Conservation (phyloP, 495 filamentous ascomycete species). For the Penicillium salamii region DNA sequence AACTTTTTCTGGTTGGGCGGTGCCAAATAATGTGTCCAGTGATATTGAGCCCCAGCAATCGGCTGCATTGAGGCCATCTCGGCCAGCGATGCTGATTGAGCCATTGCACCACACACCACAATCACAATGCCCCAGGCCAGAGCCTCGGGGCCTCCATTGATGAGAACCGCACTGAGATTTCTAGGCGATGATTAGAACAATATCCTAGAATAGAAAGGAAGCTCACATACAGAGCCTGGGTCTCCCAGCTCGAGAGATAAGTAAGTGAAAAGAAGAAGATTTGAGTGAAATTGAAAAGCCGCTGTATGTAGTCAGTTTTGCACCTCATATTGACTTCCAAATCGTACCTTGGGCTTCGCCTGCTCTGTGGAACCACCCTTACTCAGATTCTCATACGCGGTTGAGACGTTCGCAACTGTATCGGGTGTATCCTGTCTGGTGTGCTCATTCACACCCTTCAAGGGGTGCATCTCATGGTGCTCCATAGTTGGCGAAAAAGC, state of each 20-base stretch:
- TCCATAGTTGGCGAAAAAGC: neutral
- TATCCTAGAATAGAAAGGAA: no score
- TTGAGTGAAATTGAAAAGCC: conserved; percentile 21
- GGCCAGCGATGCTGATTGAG: conserved; percentile 25
- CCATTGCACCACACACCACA: conserved; percentile 18
- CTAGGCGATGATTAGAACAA: neutral
- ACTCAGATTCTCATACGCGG: neutral
- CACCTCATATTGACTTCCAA: neutral
- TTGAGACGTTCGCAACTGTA: neutral
- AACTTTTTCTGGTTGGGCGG: conserved; percentile 17
- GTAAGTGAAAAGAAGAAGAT: conserved; percentile 21
- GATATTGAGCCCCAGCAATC: conserved; percentile 30
- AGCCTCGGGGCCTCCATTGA: conserved; percentile 16
- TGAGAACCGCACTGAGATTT: conserved; percentile 13
- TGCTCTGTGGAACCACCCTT: neutral
- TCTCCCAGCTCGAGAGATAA: conserved; percentile 22
- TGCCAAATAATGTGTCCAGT: conserved; percentile 40
- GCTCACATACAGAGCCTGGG: conserved; percentile 9
- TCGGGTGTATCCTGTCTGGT: neutral
- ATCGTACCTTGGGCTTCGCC: conserved; percentile 4
- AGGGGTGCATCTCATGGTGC: neutral
- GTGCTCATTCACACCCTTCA: neutral
- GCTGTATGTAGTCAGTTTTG: conserved; percentile 3
- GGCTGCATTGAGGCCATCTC: conserved; percentile 33
- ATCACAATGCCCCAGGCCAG: conserved; percentile 18